These are phyloP conservation scores for Scortechinia acanthostroma DNA, from an alignment of 2,329 filamentous ascomycete genomes.

Conservation along the genomic window DNA sequence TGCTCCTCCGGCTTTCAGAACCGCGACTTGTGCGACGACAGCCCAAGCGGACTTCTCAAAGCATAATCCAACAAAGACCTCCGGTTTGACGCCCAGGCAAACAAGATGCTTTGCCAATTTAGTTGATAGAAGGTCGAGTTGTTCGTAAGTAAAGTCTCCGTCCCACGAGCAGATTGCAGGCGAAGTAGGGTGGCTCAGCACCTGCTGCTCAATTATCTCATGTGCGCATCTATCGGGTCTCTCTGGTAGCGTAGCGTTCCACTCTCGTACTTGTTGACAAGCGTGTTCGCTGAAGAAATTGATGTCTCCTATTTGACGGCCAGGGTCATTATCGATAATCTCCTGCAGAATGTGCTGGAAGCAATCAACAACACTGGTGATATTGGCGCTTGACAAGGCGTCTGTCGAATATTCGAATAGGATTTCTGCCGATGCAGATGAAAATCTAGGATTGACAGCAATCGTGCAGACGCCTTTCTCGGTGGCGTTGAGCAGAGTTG, in stretches of 20 bases:
- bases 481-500: not conserved
- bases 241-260: not conserved
- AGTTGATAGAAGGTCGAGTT: conserved; percentile 8
- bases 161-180: conserved; percentile 18
- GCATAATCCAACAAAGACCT: conserved; percentile 7
- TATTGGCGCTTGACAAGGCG: not conserved
- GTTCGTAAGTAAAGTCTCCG: conserved; percentile 14
- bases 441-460: not conserved
- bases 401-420: not conserved
- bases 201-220: conserved; percentile 30
- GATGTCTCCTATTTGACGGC: not conserved
- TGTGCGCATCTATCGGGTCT: too few species aligned
- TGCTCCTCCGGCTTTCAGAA: conserved; percentile 17
- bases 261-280: not conserved
- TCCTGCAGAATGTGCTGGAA: not conserved
- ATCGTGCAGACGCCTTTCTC: not conserved
- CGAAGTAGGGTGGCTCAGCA: conserved; percentile 18
- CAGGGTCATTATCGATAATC: not conserved
- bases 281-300: not conserved
- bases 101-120: conserved; percentile 3
- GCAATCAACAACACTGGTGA: not conserved
- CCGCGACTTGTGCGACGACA: conserved; percentile 8
- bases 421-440: not conserved
- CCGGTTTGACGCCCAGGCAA: conserved; percentile 8
- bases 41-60: not conserved